These are phyloP conservation scores for Lanmaoa rubissima DNA, from an alignment of 768 basidiomycete species.

Conservation along the genomic window DNA sequence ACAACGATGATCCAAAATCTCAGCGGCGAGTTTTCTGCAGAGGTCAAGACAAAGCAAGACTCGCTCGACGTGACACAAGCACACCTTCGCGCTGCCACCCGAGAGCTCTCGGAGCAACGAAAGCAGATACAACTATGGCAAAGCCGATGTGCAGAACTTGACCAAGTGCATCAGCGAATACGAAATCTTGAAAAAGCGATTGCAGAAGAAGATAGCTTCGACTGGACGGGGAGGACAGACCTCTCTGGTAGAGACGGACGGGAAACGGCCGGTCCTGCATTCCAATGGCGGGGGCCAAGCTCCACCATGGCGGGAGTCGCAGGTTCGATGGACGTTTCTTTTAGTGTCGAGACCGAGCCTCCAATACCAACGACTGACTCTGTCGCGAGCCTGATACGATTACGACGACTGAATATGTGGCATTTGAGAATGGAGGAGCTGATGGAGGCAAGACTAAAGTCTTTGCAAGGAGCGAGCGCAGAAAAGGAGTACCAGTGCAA, in stretches of 20 bases:
- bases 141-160: constrained; percentile 68
- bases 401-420: constrained; percentile 82
- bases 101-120: constrained; percentile 87
- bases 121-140: constrained; percentile 81
- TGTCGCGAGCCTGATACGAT: constrained; percentile 57
- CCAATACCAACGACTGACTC: constrained; percentile 62
- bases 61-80: constrained; percentile 83
- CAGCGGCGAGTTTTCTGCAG: constrained; percentile 72
- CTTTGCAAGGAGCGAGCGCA: constrained; percentile 73
- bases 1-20: constrained; percentile 80
- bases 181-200: constrained; percentile 83
- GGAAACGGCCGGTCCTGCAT: constrained; percentile 48
- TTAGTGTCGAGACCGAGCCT: constrained; percentile 70
- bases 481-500: constrained; percentile 92
- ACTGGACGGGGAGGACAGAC: constrained; percentile 80
- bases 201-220: constrained; percentile 74
- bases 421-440: constrained; percentile 74
- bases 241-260: constrained; percentile 40
- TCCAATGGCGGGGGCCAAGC: constrained; percentile 64
- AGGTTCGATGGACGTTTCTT: constrained; percentile 60
- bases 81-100: constrained; percentile 85
- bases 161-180: constrained; percentile 75
- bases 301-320: constrained; percentile 67
- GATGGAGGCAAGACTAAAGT: constrained; percentile 65
- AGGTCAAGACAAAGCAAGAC: constrained; percentile 86